These are phyloP conservation scores for Erodium chrysanthum DNA, from an alignment of 441 rosid species.

Conservation along the genomic window DNA sequence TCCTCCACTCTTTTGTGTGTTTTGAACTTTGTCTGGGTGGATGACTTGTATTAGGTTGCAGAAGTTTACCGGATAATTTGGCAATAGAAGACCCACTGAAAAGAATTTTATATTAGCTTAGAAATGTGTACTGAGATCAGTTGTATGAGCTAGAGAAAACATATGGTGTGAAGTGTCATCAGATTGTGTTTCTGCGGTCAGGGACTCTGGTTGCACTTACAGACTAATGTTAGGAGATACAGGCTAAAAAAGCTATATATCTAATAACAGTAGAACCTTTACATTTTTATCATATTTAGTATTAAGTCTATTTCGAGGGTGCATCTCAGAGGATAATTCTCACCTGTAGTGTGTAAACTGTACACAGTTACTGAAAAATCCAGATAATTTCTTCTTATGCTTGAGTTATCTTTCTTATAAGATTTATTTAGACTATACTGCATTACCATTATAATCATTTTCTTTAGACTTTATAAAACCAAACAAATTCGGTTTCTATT, in stretches of 20 bases:
- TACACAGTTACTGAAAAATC: too few relatives aligned
- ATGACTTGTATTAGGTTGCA: background rate
- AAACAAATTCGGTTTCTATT: background rate
- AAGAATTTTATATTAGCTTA: background rate
- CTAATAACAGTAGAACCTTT: background rate
- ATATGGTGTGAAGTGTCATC: background rate
- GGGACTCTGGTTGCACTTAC: too few relatives aligned
- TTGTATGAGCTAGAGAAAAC: background rate
- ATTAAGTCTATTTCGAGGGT: too few relatives aligned
- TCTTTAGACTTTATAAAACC: background rate
- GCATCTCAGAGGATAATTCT: background rate
- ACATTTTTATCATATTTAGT: too few relatives aligned
- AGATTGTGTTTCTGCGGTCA: too few relatives aligned
- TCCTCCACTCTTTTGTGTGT: conserved; percentile 12
- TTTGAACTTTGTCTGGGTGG: background rate
- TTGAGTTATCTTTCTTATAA: background rate
- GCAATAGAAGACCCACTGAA: background rate
- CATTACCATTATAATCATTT: background rate
- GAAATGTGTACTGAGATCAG: background rate
- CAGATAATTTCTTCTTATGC: too few relatives aligned
- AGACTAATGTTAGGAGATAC: too few relatives aligned
- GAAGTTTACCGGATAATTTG: background rate
- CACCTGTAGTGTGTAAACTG: background rate
- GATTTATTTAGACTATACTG: background rate
- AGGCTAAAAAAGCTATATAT: background rate